Conservation (phyloP, 2,329 filamentous ascomycete genomes). For the Fusarium sp. region DNA sequence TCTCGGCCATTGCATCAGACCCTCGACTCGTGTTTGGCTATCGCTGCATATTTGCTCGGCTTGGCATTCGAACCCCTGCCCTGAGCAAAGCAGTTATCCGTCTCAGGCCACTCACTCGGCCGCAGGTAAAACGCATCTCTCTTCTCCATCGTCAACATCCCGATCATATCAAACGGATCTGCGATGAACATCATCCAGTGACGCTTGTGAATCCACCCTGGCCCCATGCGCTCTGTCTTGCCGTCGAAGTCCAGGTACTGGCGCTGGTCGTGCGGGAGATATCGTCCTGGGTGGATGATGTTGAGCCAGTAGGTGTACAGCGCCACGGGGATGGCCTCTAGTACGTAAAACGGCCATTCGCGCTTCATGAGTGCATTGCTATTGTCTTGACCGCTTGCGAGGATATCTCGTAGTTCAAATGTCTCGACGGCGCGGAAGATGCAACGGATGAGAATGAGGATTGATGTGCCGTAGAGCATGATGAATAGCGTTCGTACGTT, state of each 20-base stretch:
- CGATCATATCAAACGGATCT: constrained; percentile 45
- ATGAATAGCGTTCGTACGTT: constrained; percentile 45
- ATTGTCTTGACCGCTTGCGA: constrained; percentile 29
- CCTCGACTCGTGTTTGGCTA: constrained; percentile 19
- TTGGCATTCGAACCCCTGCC: constrained; percentile 41
- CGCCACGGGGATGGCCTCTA: constrained; percentile 61
- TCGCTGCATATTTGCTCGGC: constrained; percentile 22
- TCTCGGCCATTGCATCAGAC: constrained; percentile 27
- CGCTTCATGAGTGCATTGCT: constrained; percentile 53
- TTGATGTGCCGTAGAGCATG: constrained; percentile 48
- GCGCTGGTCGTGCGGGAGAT: constrained; percentile 55
- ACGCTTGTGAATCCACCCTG: constrained; percentile 47
- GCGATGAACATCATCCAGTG: constrained; percentile 33
- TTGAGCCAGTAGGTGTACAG: constrained; percentile 60
- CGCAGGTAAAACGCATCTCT: constrained; percentile 43
- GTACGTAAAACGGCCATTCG: constrained; percentile 63
- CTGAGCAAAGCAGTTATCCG: constrained; percentile 42
- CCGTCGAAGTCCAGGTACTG: constrained; percentile 59
- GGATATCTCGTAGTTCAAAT: constrained; percentile 38
- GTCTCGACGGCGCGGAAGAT: constrained; percentile 47
- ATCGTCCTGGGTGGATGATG: constrained; percentile 58
- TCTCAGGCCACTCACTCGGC: constrained; percentile 38
- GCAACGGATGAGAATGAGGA: constrained; percentile 44
- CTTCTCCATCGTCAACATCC: constrained; percentile 45
- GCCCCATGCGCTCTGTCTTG: constrained; percentile 51